Conservation (phyloP, 345 rosid species). For the Citrus trifoliata region DNA sequence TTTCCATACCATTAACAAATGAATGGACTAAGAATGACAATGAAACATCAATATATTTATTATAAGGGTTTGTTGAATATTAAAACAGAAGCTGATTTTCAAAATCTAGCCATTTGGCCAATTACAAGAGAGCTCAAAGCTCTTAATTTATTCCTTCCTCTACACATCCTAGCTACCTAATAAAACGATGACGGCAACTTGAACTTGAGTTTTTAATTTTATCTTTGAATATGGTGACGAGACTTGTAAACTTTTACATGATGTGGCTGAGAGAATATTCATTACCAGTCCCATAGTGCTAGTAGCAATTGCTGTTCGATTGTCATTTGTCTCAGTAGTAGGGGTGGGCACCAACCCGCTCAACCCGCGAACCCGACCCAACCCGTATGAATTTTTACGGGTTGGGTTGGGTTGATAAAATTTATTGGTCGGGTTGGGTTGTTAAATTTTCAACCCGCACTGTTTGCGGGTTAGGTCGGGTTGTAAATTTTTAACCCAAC, state of each 20-base stretch:
- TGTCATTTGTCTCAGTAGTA: not conserved
- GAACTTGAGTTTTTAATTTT: not conserved
- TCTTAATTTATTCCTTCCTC: not conserved
- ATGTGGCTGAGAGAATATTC: not conserved
- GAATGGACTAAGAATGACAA: not conserved
- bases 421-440: too few species aligned
- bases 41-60: not conserved
- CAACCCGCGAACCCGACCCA: too few species aligned
- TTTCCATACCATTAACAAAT: not conserved
- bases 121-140: not conserved
- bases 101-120: not conserved
- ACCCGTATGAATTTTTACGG: too few species aligned
- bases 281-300: not conserved
- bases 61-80: not conserved
- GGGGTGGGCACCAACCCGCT: too few species aligned
- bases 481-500: too few species aligned
- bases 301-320: not conserved
- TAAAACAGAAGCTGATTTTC: not conserved
- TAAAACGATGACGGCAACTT: not conserved
- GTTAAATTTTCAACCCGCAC: too few species aligned
- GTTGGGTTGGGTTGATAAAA: too few species aligned
- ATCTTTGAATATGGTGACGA: not conserved
- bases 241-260: not conserved
- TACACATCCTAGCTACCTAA: not conserved
- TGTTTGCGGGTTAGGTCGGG: too few species aligned